These are phyloP conservation scores for Talaromyces sp. DNA, from an alignment of 2,329 filamentous ascomycete genomes.

Conservation along the genomic window DNA sequence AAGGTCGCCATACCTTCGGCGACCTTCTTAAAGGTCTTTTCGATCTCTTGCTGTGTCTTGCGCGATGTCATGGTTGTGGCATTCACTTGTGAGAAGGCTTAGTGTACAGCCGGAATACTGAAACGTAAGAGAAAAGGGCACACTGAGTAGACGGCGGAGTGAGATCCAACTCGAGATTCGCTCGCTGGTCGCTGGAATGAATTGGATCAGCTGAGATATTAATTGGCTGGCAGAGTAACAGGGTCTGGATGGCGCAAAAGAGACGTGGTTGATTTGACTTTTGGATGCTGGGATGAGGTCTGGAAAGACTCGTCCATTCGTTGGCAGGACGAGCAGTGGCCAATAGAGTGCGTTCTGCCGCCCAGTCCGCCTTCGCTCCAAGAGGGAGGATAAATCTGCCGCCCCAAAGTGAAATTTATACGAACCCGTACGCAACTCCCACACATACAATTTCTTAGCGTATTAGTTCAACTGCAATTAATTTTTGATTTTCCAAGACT, in stretches of 20 bases:
- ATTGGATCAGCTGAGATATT: background rate
- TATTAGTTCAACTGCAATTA: no score
- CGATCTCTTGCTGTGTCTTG: conserved; percentile 96
- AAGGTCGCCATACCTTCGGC: conserved; percentile 87
- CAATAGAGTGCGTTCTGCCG: background rate
- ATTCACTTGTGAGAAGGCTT: conserved; percentile 17
- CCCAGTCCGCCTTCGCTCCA: background rate
- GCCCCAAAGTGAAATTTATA: no score
- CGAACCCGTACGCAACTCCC: no score
- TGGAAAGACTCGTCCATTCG: conserved; percentile 2
- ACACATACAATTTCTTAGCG: no score
- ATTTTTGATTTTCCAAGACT: no score
- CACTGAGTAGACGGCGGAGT: background rate
- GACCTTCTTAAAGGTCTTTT: conserved; percentile 99
- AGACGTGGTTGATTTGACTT: conserved; percentile 3
- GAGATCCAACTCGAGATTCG: background rate
- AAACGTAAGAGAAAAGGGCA: background rate
- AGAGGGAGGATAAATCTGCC: no score
- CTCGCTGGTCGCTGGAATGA: background rate
- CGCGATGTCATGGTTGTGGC: conserved; percentile 73
- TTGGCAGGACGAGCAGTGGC: background rate
- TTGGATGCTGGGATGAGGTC: background rate
- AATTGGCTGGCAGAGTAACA: background rate
- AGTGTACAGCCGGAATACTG: background rate
- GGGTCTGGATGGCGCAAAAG: conserved; percentile 11